A percentile compares a stretch with the other conserved stretches of the same genome.
phyloP scores from a whole-genome alignment of 2,329 filamentous ascomycete genomes.

The Xylaria sp. region DNA sequence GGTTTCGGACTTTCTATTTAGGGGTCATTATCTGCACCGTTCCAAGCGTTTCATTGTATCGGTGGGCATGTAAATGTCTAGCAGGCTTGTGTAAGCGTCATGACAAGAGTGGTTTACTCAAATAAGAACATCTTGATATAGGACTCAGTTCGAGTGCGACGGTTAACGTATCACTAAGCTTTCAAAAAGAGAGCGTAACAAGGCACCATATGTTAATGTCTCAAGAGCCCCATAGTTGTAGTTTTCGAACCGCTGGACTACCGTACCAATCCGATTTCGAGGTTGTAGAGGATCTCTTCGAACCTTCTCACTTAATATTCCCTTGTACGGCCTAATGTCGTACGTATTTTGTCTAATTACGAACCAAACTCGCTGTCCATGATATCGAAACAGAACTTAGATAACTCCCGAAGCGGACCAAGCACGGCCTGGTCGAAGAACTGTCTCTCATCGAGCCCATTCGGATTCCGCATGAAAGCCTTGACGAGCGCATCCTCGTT shows the following conservation, averaged over 20 bases:
- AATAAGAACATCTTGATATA: not conserved
- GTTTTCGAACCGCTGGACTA: too few relatives aligned
- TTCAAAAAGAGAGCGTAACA: not conserved
- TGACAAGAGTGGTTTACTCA: not conserved
- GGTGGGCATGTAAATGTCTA: not conserved
- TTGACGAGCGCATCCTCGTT: constrained; percentile 51
- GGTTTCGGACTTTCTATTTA: not conserved
- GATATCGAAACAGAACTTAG: constrained; percentile 52
- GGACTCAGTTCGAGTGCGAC: not conserved
- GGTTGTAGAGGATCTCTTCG: not conserved
- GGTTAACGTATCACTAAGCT: not conserved
- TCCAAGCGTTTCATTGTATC: too few relatives aligned
- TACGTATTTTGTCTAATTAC: constrained; percentile 2
- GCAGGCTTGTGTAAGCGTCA: not conserved
- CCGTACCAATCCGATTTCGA: too few relatives aligned
- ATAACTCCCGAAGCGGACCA: constrained; percentile 53
- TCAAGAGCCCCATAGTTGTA: too few relatives aligned
- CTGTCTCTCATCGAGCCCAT: constrained; percentile 45
- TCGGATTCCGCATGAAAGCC: constrained; percentile 51
- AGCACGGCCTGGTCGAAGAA: constrained; percentile 59
- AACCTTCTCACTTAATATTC: not conserved
- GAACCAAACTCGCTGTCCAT: constrained; percentile 49
- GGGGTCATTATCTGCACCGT: not conserved
- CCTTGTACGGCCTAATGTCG: too few relatives aligned
- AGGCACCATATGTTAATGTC: too few relatives aligned